Percentiles rank a stretch among this genome's conserved stretches.
Evolutionary conservation across 2,329 filamentous ascomycete species (phyloP).

Genomic region (Drechslerella stenobrocha): DNA sequence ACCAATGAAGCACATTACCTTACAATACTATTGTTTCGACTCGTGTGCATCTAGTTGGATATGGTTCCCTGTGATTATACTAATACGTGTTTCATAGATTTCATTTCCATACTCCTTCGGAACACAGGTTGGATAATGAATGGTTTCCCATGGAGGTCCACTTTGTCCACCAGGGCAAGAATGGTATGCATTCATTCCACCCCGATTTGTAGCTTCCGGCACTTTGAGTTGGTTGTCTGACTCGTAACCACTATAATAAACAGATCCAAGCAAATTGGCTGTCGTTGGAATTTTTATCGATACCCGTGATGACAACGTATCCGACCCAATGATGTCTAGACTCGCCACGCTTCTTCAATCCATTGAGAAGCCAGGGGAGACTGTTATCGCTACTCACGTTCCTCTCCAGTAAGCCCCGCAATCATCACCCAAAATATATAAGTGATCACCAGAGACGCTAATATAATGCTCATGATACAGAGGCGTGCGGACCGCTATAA

Average conservation of each 20-base stretch:
- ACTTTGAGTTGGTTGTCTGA: conserved; percentile 5
- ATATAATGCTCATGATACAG: conserved; percentile 20
- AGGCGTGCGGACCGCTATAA: conserved; percentile 36
- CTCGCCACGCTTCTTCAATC: conserved; percentile 21
- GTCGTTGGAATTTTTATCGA: conserved; percentile 57
- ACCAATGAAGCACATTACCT: too few relatives aligned
- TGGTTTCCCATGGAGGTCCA: conserved; percentile 57
- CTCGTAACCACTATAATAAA: neutral
- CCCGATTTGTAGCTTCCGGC: neutral
- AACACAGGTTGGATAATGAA: conserved; percentile 56
- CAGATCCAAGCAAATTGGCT: conserved; percentile 49
- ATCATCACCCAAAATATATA: neutral
- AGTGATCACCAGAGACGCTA: neutral
- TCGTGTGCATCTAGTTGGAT: too few relatives aligned
- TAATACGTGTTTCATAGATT: conserved; percentile 58
- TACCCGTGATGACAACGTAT: conserved; percentile 48
- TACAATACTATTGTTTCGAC: too few relatives aligned
- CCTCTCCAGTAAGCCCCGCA: conserved; percentile 16
- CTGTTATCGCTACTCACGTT: conserved; percentile 37
- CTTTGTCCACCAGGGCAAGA: conserved; percentile 56
- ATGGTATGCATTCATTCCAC: conserved; percentile 49
- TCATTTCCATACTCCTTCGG: conserved; percentile 61
- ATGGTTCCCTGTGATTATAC: conserved; percentile 49
- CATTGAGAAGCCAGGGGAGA: conserved; percentile 29
- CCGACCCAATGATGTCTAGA: conserved; percentile 30